Base-by-base conservation (phyloP, 352 stramenopile genomes). In the Phytopythium vexans region DNA sequence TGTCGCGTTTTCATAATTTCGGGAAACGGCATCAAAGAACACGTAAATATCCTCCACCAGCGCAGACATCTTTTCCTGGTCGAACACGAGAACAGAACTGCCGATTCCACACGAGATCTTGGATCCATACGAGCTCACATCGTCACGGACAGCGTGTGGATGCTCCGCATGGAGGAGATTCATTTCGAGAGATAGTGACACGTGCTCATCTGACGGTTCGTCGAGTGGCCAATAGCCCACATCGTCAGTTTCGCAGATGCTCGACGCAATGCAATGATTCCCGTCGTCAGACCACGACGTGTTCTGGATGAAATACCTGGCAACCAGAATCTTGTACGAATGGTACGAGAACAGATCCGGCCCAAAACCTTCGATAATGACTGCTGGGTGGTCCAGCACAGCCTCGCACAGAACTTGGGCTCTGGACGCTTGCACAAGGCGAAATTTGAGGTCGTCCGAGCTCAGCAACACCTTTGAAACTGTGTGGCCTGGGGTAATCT, bases 291-390 rank as follows among this genome's bases (percentile, higher is more conserved):
- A 52, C 44, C 57, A 73, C 6, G 73, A 55, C 49, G 80, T 83
- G 35, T 83, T 91, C 58, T 94, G 82, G 7, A 94, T 52, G 48
- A 80, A 95, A 65, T 92, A 95, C 14, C 88, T 80, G 9, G 55
- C 54, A 15, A 89, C 75, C 32, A 66, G 49, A 8, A 90, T 47
- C 21, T 87, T 70, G 49, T 94, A 95, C 10, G 72, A 67, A 57
- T 95, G 86, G 36, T 82, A 95, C 14, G 77, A 83, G 49, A 94
- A 95, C 11, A 94, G 66, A 27, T 74, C 77, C 0, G 84, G 82
- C 0, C 86, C 86, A 64, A 85, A 94, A 0, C 86, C 86, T 46
- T 70, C 66, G 41, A 95, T 88, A 4, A 60, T 49, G 10, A 95
- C 64, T 1, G 61, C 42, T 27, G 80, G 80, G 1, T 66, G 56